A percentile compares a stretch with the other conserved stretches of the same genome.
Evolutionary conservation across 2,329 filamentous ascomycete genomes (phyloP).

Genomic region (Myriosclerotinia duriaeana): DNA sequence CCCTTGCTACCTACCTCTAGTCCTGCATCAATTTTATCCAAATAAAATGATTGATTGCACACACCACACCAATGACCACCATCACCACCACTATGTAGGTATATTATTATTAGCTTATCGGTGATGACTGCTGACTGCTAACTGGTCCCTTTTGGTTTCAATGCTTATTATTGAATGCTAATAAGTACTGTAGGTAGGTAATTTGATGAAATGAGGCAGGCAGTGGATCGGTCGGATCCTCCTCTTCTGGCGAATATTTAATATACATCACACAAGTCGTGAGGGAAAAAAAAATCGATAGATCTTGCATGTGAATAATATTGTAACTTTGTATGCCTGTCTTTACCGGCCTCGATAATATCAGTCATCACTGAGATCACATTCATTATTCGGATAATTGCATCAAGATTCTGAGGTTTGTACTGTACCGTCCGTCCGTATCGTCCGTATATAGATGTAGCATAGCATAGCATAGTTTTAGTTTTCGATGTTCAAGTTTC

Average conservation of each 20-base stretch:
- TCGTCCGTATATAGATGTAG: no score
- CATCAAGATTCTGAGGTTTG: constrained; percentile 10
- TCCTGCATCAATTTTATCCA: constrained; percentile 23
- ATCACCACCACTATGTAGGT: not conserved
- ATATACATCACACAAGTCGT: constrained; percentile 22
- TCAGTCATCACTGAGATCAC: not conserved
- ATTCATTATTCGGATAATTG: constrained; percentile 8
- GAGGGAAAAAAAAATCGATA: constrained; percentile 13
- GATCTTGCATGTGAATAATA: constrained; percentile 20
- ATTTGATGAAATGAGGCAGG: constrained; percentile 19
- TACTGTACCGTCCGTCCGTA: no score
- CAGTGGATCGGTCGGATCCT: not conserved
- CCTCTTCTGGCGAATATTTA: constrained; percentile 15
- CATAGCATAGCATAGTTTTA: no score
- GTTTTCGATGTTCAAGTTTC: constrained; percentile 6
- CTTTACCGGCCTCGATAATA: not conserved
- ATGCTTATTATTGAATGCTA: not conserved
- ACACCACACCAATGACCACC: not conserved
- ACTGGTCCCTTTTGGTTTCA: constrained; percentile 5
- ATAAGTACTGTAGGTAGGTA: no score
- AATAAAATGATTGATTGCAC: constrained; percentile 7
- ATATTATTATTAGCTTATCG: constrained; percentile 20
- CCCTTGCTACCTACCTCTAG: constrained; percentile 1
- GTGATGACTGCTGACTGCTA: constrained; percentile 3
- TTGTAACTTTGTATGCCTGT: not conserved